phyloP scores from a whole-genome alignment of 169 alveolate genomes.

The Sarcocystis neurona region DNA sequence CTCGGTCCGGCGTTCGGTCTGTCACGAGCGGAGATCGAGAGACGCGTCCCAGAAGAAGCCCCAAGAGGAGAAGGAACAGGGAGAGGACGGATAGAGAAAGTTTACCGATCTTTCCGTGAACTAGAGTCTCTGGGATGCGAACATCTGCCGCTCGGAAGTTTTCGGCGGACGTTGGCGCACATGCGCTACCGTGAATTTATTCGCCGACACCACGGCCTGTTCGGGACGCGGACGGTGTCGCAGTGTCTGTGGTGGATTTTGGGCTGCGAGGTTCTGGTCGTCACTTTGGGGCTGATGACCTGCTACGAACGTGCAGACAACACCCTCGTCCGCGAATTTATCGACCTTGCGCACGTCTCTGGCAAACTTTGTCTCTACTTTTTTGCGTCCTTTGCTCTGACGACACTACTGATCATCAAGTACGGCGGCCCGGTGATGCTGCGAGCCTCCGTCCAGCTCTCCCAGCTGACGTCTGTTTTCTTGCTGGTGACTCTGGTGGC shows the following conservation, averaged over 20 bases:
- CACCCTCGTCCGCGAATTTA: not conserved
- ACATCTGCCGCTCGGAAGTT: conserved; percentile 16
- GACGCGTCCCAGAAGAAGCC: too few relatives aligned
- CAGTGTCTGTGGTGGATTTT: conserved; percentile 7
- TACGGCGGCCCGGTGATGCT: conserved; percentile 49
- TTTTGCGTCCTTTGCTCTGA: conserved; percentile 5
- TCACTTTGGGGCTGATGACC: conserved; percentile 27
- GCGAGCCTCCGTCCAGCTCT: not conserved
- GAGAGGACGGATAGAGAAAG: not conserved
- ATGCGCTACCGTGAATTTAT: conserved; percentile 45
- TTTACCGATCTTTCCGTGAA: not conserved
- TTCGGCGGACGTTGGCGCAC: conserved; percentile 29
- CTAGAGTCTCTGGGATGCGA: not conserved
- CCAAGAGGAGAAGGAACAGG: not conserved
- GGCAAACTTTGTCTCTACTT: conserved; percentile 23
- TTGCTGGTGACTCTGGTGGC: not conserved
- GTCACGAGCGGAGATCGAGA: too few relatives aligned
- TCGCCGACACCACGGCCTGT: conserved; percentile 41
- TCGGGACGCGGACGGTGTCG: conserved; percentile 2
- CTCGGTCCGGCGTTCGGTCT: too few relatives aligned
- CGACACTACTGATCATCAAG: conserved; percentile 15
- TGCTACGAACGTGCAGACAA: not conserved
- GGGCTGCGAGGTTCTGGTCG: conserved; percentile 14
- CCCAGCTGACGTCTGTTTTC: not conserved
- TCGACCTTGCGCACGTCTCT: not conserved